Evolutionary conservation across 1,139 yeast species (phyloP).

Genomic region (Geotrichum histeridarum): DNA sequence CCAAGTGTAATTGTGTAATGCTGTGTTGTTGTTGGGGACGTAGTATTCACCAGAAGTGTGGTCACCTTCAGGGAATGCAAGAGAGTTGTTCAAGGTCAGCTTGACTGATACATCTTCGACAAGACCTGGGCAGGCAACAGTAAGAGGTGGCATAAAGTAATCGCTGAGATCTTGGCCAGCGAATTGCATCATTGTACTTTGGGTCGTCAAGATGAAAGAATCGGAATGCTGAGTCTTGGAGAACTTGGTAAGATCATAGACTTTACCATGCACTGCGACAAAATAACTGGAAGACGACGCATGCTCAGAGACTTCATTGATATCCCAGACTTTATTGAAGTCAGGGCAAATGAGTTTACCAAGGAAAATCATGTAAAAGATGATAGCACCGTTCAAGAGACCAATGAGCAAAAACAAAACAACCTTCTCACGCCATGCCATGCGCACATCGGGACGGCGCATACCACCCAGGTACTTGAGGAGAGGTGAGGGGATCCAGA

Average conservation of each 20-base stretch:
- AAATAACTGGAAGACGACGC: slow-evolving; percentile 37
- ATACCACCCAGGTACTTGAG: slow-evolving; percentile 34
- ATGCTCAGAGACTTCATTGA: slow-evolving; percentile 36
- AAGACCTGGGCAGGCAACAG: slow-evolving; percentile 39
- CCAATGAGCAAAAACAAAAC: slow-evolving; percentile 39
- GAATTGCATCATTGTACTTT: slow-evolving; percentile 35
- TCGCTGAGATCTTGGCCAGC: slow-evolving; percentile 40
- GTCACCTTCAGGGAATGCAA: slow-evolving; percentile 30
- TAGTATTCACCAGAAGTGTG: slow-evolving; percentile 35
- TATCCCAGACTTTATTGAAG: slow-evolving; percentile 41
- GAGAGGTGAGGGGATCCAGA: slow-evolving; percentile 40
- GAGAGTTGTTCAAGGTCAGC: slow-evolving; percentile 33
- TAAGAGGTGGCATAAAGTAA: slow-evolving; percentile 42
- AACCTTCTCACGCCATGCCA: slow-evolving; percentile 44
- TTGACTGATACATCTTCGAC: slow-evolving; percentile 34
- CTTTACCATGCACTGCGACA: slow-evolving; percentile 40
- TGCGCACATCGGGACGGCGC: slow-evolving; percentile 37
- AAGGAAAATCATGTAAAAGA: slow-evolving; percentile 41
- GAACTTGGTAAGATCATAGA: slow-evolving; percentile 40
- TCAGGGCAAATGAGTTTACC: slow-evolving; percentile 41
- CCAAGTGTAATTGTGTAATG: slow-evolving; percentile 38
- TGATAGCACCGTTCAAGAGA: slow-evolving; percentile 37
- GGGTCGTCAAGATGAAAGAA: slow-evolving; percentile 31
- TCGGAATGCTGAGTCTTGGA: slow-evolving; percentile 40
- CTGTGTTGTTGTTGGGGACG: slow-evolving; percentile 29